Conservation (phyloP, 148 eudicot species). For the Nyssa sinensis region DNA sequence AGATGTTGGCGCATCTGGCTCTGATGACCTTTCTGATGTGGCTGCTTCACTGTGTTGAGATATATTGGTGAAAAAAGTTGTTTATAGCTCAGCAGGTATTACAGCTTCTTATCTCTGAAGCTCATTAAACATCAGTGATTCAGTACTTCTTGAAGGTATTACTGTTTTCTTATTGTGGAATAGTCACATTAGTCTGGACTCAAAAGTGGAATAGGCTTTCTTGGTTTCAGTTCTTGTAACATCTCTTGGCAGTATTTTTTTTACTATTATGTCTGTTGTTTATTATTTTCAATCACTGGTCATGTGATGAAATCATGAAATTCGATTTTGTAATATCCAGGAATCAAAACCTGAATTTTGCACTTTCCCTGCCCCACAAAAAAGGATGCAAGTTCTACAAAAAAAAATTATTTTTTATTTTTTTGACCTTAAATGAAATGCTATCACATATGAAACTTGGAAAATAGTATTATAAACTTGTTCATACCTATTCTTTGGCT, state of each 20-base stretch:
- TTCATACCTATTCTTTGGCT: not conserved
- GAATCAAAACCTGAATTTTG: no score
- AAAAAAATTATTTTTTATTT: no score
- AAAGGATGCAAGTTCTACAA: no score
- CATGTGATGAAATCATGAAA: no score
- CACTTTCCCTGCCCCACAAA: no score
- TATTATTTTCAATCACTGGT: no score
- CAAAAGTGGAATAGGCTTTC: slow-evolving; percentile 1
- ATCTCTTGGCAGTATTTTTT: not conserved
- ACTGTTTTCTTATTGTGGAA: not conserved
- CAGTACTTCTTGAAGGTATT: slow-evolving; percentile 5
- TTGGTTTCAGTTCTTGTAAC: not conserved
- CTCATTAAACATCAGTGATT: no score
- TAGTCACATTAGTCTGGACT: not conserved
- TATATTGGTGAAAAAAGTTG: not conserved
- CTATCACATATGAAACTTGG: no score
- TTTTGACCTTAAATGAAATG: no score
- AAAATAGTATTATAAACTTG: not conserved
- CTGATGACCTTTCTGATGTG: slow-evolving; percentile 23
- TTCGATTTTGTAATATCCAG: no score
- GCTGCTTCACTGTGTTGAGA: slow-evolving; percentile 33
- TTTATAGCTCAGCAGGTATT: not conserved
- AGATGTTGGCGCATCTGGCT: slow-evolving; percentile 20
- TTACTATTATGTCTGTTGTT: no score
- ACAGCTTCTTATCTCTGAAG: not conserved